Conservation (phyloP, 306 rosid species). For the Parietaria judaica region DNA sequence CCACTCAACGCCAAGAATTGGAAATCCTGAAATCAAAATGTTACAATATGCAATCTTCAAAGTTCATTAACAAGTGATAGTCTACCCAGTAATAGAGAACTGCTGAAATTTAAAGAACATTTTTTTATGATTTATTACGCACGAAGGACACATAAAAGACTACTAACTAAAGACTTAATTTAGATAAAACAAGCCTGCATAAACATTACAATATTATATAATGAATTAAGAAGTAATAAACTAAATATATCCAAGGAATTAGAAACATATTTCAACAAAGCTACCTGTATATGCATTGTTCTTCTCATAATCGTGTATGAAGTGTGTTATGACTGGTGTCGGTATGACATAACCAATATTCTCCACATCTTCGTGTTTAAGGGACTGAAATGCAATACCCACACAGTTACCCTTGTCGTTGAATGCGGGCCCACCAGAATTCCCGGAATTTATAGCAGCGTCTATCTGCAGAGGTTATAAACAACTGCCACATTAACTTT, state of each 20-base stretch:
- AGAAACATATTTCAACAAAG: too few relatives aligned
- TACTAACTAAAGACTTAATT: too few relatives aligned
- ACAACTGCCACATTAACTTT: slow-evolving; percentile 2
- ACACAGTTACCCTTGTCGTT: slow-evolving; percentile 86
- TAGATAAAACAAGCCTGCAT: too few relatives aligned
- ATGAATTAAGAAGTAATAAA: too few relatives aligned
- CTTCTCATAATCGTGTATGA: slow-evolving; percentile 83
- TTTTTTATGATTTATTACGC: too few relatives aligned
- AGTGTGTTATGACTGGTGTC: slow-evolving; percentile 89
- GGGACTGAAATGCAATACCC: slow-evolving; percentile 98
- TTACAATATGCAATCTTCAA: not conserved
- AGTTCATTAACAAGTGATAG: not conserved
- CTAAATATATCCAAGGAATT: too few relatives aligned
- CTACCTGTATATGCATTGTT: slow-evolving; percentile 84
- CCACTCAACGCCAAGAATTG: slow-evolving; percentile 95
- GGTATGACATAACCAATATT: slow-evolving; percentile 97
- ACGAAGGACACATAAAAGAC: too few relatives aligned
- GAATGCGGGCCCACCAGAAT: slow-evolving; percentile 98
- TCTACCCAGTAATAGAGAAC: not conserved
- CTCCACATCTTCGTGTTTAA: slow-evolving; percentile 87
- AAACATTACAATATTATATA: too few relatives aligned
- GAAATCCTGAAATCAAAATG: slow-evolving; percentile 53
- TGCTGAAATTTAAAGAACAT: too few relatives aligned
- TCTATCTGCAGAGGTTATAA: slow-evolving; percentile 58
- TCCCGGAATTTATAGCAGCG: slow-evolving; percentile 95